A percentile compares a stretch with the other conserved stretches of the same genome.
These are phyloP conservation scores for Claviceps arundinis DNA, from an alignment of 2,329 filamentous ascomycete genomes.

Conservation along the genomic window DNA sequence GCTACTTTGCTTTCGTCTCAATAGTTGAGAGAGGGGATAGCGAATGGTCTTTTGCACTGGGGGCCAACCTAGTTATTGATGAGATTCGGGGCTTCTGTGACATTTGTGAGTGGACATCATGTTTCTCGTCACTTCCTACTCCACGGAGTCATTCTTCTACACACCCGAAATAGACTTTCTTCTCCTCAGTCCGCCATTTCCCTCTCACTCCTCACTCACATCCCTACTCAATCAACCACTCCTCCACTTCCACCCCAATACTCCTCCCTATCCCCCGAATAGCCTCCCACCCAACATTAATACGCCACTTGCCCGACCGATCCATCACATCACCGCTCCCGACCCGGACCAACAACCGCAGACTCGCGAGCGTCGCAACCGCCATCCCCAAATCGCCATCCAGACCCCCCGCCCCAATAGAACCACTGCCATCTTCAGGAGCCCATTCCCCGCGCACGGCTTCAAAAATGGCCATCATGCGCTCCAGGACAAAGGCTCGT, in stretches of 20 bases:
- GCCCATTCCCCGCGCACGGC: constrained; percentile 48
- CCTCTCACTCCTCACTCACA: too few species aligned
- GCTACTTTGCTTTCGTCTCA: too few species aligned
- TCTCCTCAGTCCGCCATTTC: neutral
- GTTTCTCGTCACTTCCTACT: too few species aligned
- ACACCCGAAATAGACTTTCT: neutral
- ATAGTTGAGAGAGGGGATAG: too few species aligned
- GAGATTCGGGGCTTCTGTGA: too few species aligned
- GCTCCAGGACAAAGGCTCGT: constrained; percentile 63
- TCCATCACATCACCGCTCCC: constrained; percentile 53
- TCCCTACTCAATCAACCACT: constrained; percentile 54
- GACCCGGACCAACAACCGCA: constrained; percentile 55
- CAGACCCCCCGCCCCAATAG: constrained; percentile 19
- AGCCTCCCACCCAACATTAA: constrained; percentile 69
- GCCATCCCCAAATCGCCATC: constrained; percentile 48
- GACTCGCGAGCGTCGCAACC: constrained; percentile 58
- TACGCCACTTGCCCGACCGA: constrained; percentile 58
- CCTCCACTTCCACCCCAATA: constrained; percentile 65
- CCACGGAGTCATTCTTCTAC: too few species aligned
- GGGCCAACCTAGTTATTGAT: too few species aligned
- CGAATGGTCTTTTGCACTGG: too few species aligned
- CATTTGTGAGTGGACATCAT: too few species aligned
- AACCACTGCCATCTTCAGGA: constrained; percentile 13
- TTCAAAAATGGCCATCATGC: constrained; percentile 65
- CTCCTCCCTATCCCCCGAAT: constrained; percentile 56